Conservation (phyloP, 2,329 filamentous ascomycete species). For the Fusarium torulosum region DNA sequence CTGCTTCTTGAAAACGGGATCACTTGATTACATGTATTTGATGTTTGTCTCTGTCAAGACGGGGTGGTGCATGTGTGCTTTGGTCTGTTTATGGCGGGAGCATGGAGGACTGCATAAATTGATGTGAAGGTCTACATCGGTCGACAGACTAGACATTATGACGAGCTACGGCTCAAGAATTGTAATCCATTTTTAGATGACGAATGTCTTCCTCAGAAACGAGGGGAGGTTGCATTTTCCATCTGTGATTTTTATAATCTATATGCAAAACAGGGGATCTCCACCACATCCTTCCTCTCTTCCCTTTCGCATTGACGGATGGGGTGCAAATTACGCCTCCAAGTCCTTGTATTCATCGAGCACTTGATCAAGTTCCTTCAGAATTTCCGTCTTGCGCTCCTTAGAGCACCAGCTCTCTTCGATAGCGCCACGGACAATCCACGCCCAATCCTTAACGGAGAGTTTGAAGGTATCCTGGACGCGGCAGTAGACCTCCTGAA, state of each 20-base stretch:
- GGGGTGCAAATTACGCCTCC: background rate
- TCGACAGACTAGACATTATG: constrained; percentile 13
- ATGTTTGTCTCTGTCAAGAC: background rate
- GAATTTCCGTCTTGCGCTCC: constrained; percentile 70
- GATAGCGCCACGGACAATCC: constrained; percentile 71
- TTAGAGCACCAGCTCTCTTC: constrained; percentile 77
- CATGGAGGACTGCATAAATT: constrained; percentile 9
- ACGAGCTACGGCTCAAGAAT: constrained; percentile 9
- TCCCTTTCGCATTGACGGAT: constrained; percentile 12
- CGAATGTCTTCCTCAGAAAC: constrained; percentile 1
- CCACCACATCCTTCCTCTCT: background rate
- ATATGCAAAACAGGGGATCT: constrained; percentile 23
- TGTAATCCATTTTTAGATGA: constrained; percentile 22
- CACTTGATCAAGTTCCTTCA: constrained; percentile 57
- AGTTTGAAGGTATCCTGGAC: constrained; percentile 79
- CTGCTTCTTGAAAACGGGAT: background rate
- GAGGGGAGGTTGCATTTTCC: background rate
- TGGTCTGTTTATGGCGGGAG: constrained; percentile 12
- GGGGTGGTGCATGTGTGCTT: constrained; percentile 5
- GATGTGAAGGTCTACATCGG: constrained; percentile 1
- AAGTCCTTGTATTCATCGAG: constrained; percentile 36
- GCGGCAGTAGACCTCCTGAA: constrained; percentile 78
- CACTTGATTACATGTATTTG: background rate
- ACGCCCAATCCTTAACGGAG: constrained; percentile 73
- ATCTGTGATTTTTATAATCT: background rate